Percentiles rank a stretch among this genome's conserved stretches.
Evolutionary conservation across 805 yeast species (phyloP).

Genomic region (Candida adriatica): DNA sequence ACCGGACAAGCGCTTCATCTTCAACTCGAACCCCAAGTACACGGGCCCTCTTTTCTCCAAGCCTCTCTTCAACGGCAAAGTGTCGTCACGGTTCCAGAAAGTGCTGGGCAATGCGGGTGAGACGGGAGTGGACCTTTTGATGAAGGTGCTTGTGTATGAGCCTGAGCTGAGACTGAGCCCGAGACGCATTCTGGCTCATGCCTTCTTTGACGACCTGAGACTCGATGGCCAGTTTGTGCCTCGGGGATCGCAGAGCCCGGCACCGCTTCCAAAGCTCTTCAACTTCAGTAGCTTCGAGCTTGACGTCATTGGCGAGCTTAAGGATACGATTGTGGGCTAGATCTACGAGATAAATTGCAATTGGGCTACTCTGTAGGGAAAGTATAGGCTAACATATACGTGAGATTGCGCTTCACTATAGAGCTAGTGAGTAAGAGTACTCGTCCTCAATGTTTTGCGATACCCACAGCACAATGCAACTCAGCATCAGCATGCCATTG

Average conservation of each 20-base stretch:
- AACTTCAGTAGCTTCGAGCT: slow-evolving; percentile 68
- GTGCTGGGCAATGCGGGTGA: slow-evolving; percentile 74
- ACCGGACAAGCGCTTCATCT: slow-evolving; percentile 66
- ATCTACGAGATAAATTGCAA: no score
- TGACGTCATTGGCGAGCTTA: slow-evolving; percentile 34
- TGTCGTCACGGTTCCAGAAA: slow-evolving; percentile 53
- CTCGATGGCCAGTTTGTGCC: slow-evolving; percentile 46
- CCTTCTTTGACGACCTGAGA: slow-evolving; percentile 83
- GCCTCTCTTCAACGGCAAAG: slow-evolving; percentile 50
- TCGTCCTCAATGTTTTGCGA: slow-evolving; percentile 96
- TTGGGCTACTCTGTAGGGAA: neutral
- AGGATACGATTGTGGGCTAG: slow-evolving; percentile 14
- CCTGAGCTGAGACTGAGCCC: slow-evolving; percentile 82
- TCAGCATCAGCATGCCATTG: slow-evolving; percentile 73
- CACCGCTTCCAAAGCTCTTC: slow-evolving; percentile 45
- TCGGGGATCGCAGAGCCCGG: slow-evolving; percentile 39
- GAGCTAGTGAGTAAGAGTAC: slow-evolving; percentile 83
- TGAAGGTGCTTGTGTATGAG: slow-evolving; percentile 79
- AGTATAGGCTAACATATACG: neutral
- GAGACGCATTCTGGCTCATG: slow-evolving; percentile 76
- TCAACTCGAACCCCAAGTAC: slow-evolving; percentile 67
- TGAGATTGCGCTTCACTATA: slow-evolving; percentile 28
- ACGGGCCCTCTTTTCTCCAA: slow-evolving; percentile 68
- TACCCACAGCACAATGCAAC: slow-evolving; percentile 87
- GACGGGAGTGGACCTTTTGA: slow-evolving; percentile 78